These are phyloP conservation scores for Dittrichia graveolens DNA, from an alignment of 129 eudicot genomes.

Conservation along the genomic window DNA sequence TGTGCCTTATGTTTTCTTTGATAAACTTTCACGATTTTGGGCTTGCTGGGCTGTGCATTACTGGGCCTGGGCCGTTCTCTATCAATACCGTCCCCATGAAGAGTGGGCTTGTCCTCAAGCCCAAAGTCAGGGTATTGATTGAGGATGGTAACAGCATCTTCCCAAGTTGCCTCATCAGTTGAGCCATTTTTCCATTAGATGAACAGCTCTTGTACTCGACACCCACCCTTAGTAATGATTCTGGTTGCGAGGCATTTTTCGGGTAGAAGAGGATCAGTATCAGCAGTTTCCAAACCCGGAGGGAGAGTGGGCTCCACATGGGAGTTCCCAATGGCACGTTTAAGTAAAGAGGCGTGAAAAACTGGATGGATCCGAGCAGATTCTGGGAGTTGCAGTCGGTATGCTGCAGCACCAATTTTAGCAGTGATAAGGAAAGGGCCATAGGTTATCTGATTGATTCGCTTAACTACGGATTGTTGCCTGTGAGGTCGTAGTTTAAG, in stretches of 20 bases:
- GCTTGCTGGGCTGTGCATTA: too few relatives aligned
- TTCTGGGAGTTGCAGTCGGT: not conserved
- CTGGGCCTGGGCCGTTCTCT: too few relatives aligned
- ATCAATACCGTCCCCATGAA: too few relatives aligned
- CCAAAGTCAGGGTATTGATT: too few relatives aligned
- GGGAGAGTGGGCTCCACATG: not conserved
- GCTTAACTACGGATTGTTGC: not conserved
- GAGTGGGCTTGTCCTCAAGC: too few relatives aligned
- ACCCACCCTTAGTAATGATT: not conserved
- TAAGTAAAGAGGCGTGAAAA: not conserved
- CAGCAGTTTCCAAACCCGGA: not conserved
- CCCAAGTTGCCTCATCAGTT: too few relatives aligned
- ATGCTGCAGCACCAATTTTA: not conserved
- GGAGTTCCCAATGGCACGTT: not conserved
- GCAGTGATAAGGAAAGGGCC: not conserved
- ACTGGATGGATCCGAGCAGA: not conserved
- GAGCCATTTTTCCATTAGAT: too few relatives aligned
- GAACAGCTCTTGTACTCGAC: too few relatives aligned
- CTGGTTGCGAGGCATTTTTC: not conserved
- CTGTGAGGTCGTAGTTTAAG: conserved; percentile 2
- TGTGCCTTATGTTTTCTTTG: too few relatives aligned
- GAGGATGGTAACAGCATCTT: too few relatives aligned
- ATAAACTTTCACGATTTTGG: too few relatives aligned
- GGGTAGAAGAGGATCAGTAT: not conserved
- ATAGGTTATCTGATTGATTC: not conserved